Percentiles rank a stretch among this genome's conserved stretches.
These are phyloP conservation scores for Echeveria elegans DNA, from an alignment of 164 flowering plant species.

Conservation along the genomic window DNA sequence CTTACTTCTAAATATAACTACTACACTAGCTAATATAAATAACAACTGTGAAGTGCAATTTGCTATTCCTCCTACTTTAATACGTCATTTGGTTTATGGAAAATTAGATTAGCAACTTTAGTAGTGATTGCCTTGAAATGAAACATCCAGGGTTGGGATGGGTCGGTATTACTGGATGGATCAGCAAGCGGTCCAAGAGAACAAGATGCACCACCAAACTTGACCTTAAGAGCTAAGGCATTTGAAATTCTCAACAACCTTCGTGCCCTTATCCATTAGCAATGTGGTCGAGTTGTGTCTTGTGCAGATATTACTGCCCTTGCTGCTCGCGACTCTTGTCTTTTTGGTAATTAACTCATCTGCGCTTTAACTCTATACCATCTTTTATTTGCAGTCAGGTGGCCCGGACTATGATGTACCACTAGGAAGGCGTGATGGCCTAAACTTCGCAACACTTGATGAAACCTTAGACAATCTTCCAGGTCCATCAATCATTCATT, in stretches of 20 bases:
- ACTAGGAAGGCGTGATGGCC: conserved; percentile 46
- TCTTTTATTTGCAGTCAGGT: conserved; percentile 33
- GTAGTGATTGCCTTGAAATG: too few relatives aligned
- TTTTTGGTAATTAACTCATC: too few relatives aligned
- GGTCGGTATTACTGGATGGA: conserved; percentile 46
- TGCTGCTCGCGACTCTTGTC: conserved; percentile 42
- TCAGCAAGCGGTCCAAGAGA: conserved; percentile 44
- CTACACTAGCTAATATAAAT: too few relatives aligned
- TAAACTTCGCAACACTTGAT: conserved; percentile 31
- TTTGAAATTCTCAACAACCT: conserved; percentile 35
- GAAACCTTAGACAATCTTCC: conserved; percentile 43
- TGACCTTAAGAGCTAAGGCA: conserved; percentile 23
- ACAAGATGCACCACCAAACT: conserved; percentile 35
- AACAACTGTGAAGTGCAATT: too few relatives aligned
- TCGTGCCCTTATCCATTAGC: conserved; percentile 20
- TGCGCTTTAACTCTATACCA: background rate
- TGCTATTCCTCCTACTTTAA: too few relatives aligned
- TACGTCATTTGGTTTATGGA: too few relatives aligned
- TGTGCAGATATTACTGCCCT: conserved; percentile 45
- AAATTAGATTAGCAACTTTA: background rate
- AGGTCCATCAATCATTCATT: conserved; percentile 19
- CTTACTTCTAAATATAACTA: too few relatives aligned
- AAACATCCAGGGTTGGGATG: conserved; percentile 48
- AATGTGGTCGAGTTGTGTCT: conserved; percentile 41
- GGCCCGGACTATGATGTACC: conserved; percentile 56